These are phyloP conservation scores for Phalaenopsis equestris DNA, from an alignment of 106 monocot species.

Conservation along the genomic window DNA sequence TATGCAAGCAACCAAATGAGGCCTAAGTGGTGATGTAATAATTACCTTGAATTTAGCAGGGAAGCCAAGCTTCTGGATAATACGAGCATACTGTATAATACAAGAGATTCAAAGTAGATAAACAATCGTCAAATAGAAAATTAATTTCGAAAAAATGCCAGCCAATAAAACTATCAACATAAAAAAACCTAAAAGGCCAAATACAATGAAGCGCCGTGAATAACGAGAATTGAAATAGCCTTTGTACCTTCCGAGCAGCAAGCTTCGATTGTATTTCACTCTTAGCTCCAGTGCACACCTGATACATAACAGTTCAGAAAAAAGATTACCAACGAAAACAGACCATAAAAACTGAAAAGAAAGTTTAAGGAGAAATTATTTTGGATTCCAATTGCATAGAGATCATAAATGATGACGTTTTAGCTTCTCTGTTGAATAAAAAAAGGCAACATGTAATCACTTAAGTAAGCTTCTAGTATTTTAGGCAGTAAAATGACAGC, in stretches of 20 bases:
- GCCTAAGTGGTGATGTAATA: not conserved
- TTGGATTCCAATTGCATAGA: not conserved
- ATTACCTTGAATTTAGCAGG: slow-evolving; percentile 85
- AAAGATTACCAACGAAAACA: not conserved
- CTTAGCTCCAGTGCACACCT: slow-evolving; percentile 98
- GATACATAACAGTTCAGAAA: not conserved
- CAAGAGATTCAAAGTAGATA: slow-evolving; percentile 18
- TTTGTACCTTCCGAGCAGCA: slow-evolving; percentile 81
- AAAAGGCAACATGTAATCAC: too few relatives aligned
- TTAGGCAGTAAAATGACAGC: too few relatives aligned
- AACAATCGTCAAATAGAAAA: not conserved
- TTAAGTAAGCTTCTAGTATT: too few relatives aligned
- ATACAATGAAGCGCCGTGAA: not conserved
- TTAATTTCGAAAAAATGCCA: not conserved
- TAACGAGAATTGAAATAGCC: not conserved
- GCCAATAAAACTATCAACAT: not conserved
- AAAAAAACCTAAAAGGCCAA: not conserved
- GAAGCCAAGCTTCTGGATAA: slow-evolving; percentile 95
- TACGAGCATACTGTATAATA: slow-evolving; percentile 78
- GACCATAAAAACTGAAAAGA: not conserved
- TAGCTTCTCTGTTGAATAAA: too few relatives aligned
- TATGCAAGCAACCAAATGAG: too few relatives aligned
- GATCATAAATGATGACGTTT: too few relatives aligned
- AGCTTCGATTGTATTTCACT: slow-evolving; percentile 97
- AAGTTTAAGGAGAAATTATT: not conserved